Percentiles rank a stretch among this genome's conserved stretches.
phyloP scores from a whole-genome alignment of 176 grass and related monocot species.

The Eragrostis nindensis region DNA sequence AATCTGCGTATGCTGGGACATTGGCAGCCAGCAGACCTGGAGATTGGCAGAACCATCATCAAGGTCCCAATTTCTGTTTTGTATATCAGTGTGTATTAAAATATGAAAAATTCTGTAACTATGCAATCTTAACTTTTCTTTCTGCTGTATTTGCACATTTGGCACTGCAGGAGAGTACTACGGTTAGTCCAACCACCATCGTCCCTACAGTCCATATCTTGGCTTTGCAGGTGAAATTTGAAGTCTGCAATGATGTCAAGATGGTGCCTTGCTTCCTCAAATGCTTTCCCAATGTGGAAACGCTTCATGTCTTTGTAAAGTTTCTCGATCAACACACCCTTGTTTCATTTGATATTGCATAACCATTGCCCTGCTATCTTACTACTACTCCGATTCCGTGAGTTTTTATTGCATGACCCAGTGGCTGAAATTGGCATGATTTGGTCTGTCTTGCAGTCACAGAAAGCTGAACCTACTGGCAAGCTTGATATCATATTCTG shows the following conservation, averaged over 20 bases:
- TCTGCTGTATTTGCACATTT: no score
- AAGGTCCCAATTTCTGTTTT: no score
- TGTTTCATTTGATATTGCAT: background rate
- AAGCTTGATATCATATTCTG: background rate
- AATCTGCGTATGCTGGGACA: no score
- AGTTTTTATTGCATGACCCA: background rate
- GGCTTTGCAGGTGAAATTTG: background rate
- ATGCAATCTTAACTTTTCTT: no score
- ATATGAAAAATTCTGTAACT: no score
- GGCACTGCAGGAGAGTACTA: no score
- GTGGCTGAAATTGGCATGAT: no score
- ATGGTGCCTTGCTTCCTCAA: conserved; percentile 4
- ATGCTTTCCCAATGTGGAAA: conserved; percentile 33
- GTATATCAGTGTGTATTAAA: no score
- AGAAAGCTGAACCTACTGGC: no score
- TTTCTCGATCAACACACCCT: background rate
- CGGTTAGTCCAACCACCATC: background rate
- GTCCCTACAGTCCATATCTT: background rate
- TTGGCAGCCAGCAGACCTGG: no score
- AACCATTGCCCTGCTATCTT: background rate
- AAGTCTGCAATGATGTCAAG: background rate
- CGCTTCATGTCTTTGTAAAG: background rate
- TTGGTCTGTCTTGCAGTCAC: no score
- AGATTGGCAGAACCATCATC: no score
- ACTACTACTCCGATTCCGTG: background rate